Evolutionary conservation across 805 yeast genomes (phyloP), one percentile per base, ranked within the genome.

Genomic region (Saccharomycopsis selenospora): DNA sequence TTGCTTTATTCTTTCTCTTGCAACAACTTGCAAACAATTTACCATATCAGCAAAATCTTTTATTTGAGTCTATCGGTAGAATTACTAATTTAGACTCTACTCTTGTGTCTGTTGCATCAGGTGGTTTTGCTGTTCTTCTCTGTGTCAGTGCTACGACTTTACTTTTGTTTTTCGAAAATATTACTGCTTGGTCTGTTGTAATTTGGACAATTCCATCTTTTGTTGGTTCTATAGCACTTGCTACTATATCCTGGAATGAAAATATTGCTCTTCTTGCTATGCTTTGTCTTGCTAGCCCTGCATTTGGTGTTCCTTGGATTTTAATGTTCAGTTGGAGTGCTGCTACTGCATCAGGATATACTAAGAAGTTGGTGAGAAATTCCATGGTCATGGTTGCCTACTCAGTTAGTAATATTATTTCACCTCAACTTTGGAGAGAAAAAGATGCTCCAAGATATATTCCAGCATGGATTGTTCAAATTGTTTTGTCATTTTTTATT

Each of bases 391-490:
- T 73, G 73, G 61, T n/a, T n/a, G n/a, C n/a, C n/a, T n/a, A n/a
- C n/a, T n/a, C n/a, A n/a, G 73, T 67, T 10, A 82, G 82, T 22
- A 78, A 76, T 57, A 62, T 75, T 42, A 61, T 69, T 45, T 83
- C 82, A 2, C 80, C 82, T 1, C 80, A 75, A 52, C 66, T 76
- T 2, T 77, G 76, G 56, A 59, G 61, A 41, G 59, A 59, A 0
- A 48, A 43, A 1, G 72, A 76, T 53, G 73, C 76, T 2, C 79
- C 80, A 25, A 47, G 55, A 3, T 75, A 72, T 55, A 51, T 59
- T 13, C 66, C 70, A 2, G 73, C 78, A 6, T 72, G 83, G 82
- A 64, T 70, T 46, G 77, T 76, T 8, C 82, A 77, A 56, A 73
- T 77, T 44, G 77, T 76, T 8, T 54, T 75, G n/a, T 68, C 77